Conservation (phyloP, 192 early-diverging fungal genomes). For the Coemansia sp. region DNA sequence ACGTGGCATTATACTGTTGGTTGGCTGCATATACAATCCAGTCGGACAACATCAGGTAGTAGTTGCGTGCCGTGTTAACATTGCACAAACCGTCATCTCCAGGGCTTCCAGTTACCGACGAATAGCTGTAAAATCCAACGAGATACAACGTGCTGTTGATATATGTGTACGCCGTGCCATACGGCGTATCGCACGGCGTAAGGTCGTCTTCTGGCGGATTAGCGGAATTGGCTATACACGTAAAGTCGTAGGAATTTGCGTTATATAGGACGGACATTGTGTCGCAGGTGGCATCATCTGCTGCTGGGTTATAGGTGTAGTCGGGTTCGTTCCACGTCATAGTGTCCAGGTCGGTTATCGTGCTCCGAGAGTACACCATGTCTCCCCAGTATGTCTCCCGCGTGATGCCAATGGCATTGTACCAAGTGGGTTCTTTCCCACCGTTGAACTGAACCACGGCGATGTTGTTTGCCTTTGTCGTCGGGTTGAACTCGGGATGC, state of each 20-base stretch:
- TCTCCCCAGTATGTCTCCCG: conserved; percentile 9
- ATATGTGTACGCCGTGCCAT: conserved; percentile 13
- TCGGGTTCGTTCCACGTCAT: conserved; percentile 21
- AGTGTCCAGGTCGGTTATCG: conserved; percentile 4
- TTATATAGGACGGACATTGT: conserved; percentile 20
- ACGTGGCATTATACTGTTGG: background rate
- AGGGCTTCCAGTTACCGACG: background rate
- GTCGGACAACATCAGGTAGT: conserved; percentile 24
- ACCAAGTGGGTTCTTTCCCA: conserved; percentile 7
- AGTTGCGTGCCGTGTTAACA: conserved; percentile 9
- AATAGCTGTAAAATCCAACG: conserved; percentile 31
- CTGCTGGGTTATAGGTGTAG: background rate
- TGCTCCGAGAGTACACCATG: conserved; percentile 17
- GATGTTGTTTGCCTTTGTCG: conserved; percentile 34
- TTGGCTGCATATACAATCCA: conserved; percentile 22
- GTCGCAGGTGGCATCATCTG: conserved; percentile 1
- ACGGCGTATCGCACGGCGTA: conserved; percentile 17
- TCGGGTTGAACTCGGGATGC: conserved; percentile 21
- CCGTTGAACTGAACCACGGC: conserved; percentile 24
- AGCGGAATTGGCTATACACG: conserved; percentile 6
- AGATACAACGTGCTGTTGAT: conserved; percentile 12
- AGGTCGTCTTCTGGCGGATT: background rate
- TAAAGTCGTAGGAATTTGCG: conserved; percentile 14
- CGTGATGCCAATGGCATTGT: conserved; percentile 12
- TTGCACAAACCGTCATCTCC: conserved; percentile 21